Evolutionary conservation across 495 filamentous ascomycete genomes (phyloP).

Genomic region (Hypoxylon perforatum): DNA sequence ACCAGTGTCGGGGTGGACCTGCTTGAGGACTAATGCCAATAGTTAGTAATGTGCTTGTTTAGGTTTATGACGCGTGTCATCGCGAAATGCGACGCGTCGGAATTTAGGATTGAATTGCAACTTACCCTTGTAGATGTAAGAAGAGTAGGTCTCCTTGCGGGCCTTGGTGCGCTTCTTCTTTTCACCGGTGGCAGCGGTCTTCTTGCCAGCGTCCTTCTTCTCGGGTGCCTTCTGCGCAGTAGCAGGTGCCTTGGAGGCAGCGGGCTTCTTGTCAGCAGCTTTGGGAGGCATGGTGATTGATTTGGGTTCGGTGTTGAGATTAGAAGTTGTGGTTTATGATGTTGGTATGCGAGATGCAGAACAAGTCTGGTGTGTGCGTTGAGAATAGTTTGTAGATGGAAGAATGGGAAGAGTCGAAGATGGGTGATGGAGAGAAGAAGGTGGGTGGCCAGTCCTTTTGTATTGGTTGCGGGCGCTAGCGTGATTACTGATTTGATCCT

Average conservation of each 20-base stretch:
- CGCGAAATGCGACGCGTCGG: conserved; percentile 16
- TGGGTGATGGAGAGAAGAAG: conserved; percentile 57
- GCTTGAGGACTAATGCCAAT: conserved; percentile 85
- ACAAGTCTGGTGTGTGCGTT: conserved; percentile 37
- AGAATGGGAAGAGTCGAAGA: conserved; percentile 56
- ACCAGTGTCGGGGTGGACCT: conserved; percentile 99
- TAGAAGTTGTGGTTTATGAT: conserved; percentile 38
- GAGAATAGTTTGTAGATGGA: conserved; percentile 49
- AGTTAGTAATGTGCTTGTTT: conserved; percentile 23
- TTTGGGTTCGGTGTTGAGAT: conserved; percentile 23
- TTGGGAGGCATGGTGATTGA: conserved; percentile 88
- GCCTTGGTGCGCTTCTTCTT: conserved; percentile 99
- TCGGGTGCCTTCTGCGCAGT: conserved; percentile 76
- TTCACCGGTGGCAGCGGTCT: conserved; percentile 93
- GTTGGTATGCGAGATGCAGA: conserved; percentile 44
- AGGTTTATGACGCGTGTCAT: conserved; percentile 11
- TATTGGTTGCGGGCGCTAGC: conserved; percentile 61
- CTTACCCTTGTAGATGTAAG: conserved; percentile 99
- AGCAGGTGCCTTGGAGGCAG: conserved; percentile 96
- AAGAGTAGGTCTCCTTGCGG: conserved; percentile 99
- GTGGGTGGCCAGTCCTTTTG: conserved; percentile 62
- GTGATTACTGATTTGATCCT: conserved; percentile 59
- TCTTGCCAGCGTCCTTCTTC: conserved; percentile 99
- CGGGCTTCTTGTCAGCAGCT: conserved; percentile 97
- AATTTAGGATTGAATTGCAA: conserved; percentile 14